Evolutionary conservation across 768 basidiomycete species (phyloP), one percentile per base, ranked within the genome.

Genomic region (Suillus ampliporus): DNA sequence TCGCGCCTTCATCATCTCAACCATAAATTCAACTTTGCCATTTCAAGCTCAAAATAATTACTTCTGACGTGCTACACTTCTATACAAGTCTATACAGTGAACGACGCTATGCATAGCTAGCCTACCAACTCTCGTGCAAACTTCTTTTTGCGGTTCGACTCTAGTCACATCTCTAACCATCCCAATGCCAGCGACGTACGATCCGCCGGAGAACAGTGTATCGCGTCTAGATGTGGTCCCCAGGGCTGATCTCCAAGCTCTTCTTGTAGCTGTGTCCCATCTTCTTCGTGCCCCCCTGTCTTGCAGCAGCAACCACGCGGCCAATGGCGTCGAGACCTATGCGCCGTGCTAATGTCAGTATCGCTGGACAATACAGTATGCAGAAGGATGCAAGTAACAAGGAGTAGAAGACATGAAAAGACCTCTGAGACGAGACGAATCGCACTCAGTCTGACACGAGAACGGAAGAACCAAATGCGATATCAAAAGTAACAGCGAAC

Each of bases 311-410:
- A 58, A 97, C 72, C 41, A 98, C 86, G 34, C 89, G 84, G 57
- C 79, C 89, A 21, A 98, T 96, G 13, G 94, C 94, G 75, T 97
- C 92, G 54, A 98, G 73, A 38, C 94, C 91, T 89, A 67, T 31
- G 26, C 14, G 34, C 28, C n/a, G 40, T 40, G 26, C 37, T 15
- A 23, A 26, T 54, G 51, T 69, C 38, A 65, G 31, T 13, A 40
- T 56, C 23, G 5, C 23, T 14, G 53, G 17, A 56, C 6, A 40
- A 56, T 26, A 40, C 35, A 53, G 9, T n/a, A 52, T 28, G 14
- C 11, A 34, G 50, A 34, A 31, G 19, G 19, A 34, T 31, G 3
- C n/a, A 28, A 34, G 37, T 41, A 59, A n/a, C 26, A 41, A 47
- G 28, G n/a, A 38, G n/a, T 2, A 28, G 4, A 48, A 14, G n/a